Base-by-base conservation (phyloP, 192 early-diverging fungal genomes). In the Coemansia sp. region DNA sequence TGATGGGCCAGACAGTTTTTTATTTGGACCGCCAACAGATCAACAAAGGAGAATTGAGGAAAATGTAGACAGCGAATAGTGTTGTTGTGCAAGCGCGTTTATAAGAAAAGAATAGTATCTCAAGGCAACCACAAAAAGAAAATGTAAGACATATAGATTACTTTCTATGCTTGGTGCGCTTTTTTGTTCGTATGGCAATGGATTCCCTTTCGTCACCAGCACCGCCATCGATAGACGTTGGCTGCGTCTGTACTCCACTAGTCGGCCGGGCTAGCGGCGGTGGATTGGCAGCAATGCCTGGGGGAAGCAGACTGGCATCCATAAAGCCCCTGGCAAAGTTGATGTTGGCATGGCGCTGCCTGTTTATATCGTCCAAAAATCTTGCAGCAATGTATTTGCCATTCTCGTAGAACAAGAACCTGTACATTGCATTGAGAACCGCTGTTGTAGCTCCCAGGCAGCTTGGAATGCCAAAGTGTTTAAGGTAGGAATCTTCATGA, bases 371-470 rank as follows among this genome's bases (percentile, higher is more conserved):
- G 0, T n/a, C 4, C 15, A 50, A 9, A 50, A 50, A 50, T 2
- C 18, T n/a, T 6, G 15, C 48, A n/a, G 48, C 48, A 50, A 50
- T 50, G 48, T n/a, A 50, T n/a, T 50, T 10, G 48, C 15, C 15
- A 50, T 50, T 11, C 47, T 49, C 21, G 48, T 16, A 37, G 32
- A 64, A 50, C 9, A 50, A 19, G 12, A 64, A 64, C 32, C n/a
- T 50, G 49, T 64, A 37, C 50, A 64, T 64, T 7, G 63, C 11
- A n/a, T n/a, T 15, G 6, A 54, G 63, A n/a, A 41, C 39, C n/a
- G 49, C 16, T 12, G 18, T 16, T 9, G 38, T 12, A 1, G 15
- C 15, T n/a, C 15, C 15, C 15, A 50, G 15, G 15, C 56, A 32
- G n/a, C 26, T 2, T 52, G 44, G 26, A 13, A 63, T 37, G 9